Base-by-base conservation (phyloP, 2,329 filamentous ascomycete genomes). In the Teratosphaeria nubilosa region DNA sequence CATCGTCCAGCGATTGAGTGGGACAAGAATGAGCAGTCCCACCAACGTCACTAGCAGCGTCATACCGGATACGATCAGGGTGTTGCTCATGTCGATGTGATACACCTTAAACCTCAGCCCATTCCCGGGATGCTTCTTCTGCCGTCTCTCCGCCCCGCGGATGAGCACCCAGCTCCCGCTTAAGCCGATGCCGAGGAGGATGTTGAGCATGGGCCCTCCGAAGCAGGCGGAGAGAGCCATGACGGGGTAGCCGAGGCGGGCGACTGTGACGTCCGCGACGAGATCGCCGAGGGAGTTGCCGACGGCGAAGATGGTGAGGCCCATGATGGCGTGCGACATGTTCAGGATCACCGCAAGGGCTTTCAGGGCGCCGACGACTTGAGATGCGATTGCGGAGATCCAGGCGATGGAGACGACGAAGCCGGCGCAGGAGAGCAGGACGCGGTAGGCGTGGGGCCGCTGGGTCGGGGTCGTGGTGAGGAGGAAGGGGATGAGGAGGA, bases 151-250 rank as follows among this genome's bases (percentile, higher is more conserved):
- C 20, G 87, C 87, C 32, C 83, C 80, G 57, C 81, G 81, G 16
- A 95, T 79, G 58, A 89, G 91, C 82, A 96, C 94, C 70, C 91
- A 95, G 45, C 90, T 82, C 16, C 94, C 94, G 27, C 88, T 88
- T 3, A 97, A 78, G n/a, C 94, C 94, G 56, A 99, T 91, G 0
- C 94, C 94, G 3, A 99, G 82, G 0, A 99, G 77, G 62, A 99
- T 99, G 67, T 99, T 99, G 48, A 99, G 82, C 90, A 99, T 92
- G 0, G 94, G 94, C 0, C 94, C 95, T n/a, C 94, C 94, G 71
- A 99, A 96, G 71, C 94, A 99, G 4, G 94, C 94, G 34, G 89
- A 91, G 48, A 87, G 76, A 0, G 94, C 94, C 94, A 99, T 99
- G 62, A 99, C 91, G 0, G 94, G 94, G 73, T 91, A 96, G 2